phyloP scores from a whole-genome alignment of 495 filamentous ascomycete species.

The Immersiella caudata region DNA sequence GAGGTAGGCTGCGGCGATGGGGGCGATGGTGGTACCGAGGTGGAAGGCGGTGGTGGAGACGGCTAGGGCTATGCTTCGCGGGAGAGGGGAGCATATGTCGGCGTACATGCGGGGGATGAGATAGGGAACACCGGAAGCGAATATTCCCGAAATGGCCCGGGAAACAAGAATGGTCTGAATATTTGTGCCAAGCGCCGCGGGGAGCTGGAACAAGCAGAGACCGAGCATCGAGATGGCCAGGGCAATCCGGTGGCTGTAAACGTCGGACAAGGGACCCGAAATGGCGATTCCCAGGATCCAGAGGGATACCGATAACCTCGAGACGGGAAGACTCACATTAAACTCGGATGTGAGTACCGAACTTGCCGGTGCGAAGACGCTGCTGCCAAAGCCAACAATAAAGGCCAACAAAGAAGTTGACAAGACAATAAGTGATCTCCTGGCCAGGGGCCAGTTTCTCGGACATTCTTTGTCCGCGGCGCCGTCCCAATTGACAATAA shows the following conservation, averaged over 20 bases:
- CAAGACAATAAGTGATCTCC: background rate
- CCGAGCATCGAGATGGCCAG: slow-evolving; percentile 58
- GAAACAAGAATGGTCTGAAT: slow-evolving; percentile 62
- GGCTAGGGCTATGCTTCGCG: slow-evolving; percentile 51
- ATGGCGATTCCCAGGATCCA: slow-evolving; percentile 31
- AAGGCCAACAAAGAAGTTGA: background rate
- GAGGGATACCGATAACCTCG: slow-evolving; percentile 3
- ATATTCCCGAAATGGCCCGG: background rate
- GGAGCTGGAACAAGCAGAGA: slow-evolving; percentile 66
- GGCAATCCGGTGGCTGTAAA: slow-evolving; percentile 59
- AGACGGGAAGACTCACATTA: background rate
- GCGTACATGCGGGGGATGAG: background rate
- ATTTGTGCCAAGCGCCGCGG: slow-evolving; percentile 63
- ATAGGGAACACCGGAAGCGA: background rate
- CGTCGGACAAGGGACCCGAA: slow-evolving; percentile 61
- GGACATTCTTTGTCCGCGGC: background rate
- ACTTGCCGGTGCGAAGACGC: background rate
- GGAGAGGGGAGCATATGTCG: slow-evolving; percentile 52
- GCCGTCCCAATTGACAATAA: background rate
- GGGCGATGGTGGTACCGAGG: slow-evolving; percentile 58
- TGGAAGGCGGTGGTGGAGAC: slow-evolving; percentile 35
- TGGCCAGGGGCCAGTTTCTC: background rate
- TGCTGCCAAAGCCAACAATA: background rate
- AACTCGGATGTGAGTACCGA: background rate
- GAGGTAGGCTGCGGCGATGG: slow-evolving; percentile 57